Base-by-base conservation (phyloP, 768 basidiomycete genomes). In the Mrakia blollopis region DNA sequence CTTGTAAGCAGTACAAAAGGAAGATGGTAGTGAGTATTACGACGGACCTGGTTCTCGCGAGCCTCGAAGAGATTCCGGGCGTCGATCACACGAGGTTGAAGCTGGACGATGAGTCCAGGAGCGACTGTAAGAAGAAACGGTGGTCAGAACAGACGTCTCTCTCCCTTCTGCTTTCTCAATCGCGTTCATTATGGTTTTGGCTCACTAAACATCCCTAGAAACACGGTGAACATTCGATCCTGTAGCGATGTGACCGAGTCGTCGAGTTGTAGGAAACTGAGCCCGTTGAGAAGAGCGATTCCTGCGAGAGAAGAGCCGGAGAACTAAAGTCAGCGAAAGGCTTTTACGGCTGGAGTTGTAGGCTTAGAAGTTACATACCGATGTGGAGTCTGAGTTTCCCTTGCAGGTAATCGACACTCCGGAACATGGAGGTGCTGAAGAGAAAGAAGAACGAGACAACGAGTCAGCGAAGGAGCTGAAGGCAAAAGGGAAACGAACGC, bases 231-330 rank as follows among this genome's bases (percentile, higher is more conserved):
- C 16, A 78, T 67, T 28, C 77, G 23, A 73, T 78, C 74, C 50
- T 78, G 77, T 1, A 78, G 68, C 1, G 25, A 30, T 16, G 54
- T 50, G 28, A 52, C 67, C 41, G 67, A 62, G 72, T 74, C 71
- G 68, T 81, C 81, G 28, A 82, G 80, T 47, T 83, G 82, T 81
- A 82, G 84, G 81, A 85, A 85, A 21, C 81, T 81, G 79, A 84
- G 84, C 5, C 63, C 44, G 68, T 78, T 78, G 60, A 78, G 62
- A 5, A 78, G 73, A 23, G 77, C 77, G n/a, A 73, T 74, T 68
- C 77, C 77, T 25, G 16, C 2, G 47, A 21, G 18, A 50, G 3
- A 4, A 2, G 47, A 50, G 1, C 3, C 47, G 47, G 13, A 21
- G 16, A 7, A 50, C 9, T 14, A 50, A 14, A 50, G 47, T 50